Conservation (phyloP, 805 yeast species). For the Yamadazyma sp. region DNA sequence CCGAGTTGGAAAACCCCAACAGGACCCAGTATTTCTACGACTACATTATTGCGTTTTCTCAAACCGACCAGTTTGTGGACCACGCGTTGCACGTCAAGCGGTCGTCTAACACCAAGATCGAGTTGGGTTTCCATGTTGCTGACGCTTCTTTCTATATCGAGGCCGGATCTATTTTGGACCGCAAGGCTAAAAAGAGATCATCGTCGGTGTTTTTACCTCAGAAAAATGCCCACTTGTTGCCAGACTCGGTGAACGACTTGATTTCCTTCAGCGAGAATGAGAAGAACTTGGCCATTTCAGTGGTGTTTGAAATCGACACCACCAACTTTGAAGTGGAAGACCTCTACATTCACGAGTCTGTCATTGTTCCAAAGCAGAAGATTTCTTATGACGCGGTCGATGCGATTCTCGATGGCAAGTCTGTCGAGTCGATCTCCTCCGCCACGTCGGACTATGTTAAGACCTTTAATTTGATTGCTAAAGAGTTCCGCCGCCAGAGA, state of each 20-base stretch:
- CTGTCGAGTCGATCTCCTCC: constrained; percentile 36
- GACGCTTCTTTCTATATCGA: constrained; percentile 75
- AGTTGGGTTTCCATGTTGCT: constrained; percentile 81
- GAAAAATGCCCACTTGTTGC: constrained; percentile 64
- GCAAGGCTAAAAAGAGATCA: constrained; percentile 87
- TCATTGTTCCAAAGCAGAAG: constrained; percentile 60
- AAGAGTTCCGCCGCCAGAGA: constrained; percentile 70
- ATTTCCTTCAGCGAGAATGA: constrained; percentile 62
- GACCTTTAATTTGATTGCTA: constrained; percentile 62
- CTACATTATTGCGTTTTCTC: constrained; percentile 63
- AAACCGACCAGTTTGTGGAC: constrained; percentile 60
- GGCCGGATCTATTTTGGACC: constrained; percentile 76
- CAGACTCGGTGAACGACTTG: constrained; percentile 58
- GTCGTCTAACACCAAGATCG: constrained; percentile 58
- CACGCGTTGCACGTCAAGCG: constrained; percentile 81
- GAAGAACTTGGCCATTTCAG: constrained; percentile 67
- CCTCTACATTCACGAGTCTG: constrained; percentile 73
- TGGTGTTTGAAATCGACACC: constrained; percentile 77
- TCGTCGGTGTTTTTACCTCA: constrained; percentile 88
- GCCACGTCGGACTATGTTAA: constrained; percentile 66
- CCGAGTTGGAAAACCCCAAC: constrained; percentile 31
- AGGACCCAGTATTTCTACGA: constrained; percentile 60
- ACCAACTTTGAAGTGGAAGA: constrained; percentile 68
- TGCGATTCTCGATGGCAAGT: constrained; percentile 38
- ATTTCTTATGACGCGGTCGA: constrained; percentile 59